Percentiles rank a stretch among this genome's conserved stretches.
phyloP scores from a whole-genome alignment of 805 yeast genomes.

The Hanseniaspora meyeri region DNA sequence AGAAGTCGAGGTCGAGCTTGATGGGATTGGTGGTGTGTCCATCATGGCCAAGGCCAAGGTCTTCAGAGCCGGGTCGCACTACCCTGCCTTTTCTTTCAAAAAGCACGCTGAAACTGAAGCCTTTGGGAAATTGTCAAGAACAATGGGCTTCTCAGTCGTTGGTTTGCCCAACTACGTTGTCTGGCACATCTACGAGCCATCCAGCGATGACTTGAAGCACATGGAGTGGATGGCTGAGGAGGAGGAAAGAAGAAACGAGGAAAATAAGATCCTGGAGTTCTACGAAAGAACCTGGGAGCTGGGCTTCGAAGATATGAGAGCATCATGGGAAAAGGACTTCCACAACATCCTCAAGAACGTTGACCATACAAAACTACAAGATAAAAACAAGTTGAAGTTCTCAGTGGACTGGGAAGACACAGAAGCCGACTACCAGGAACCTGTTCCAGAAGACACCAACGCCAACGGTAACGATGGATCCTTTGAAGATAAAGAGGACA shows the following conservation, averaged over 20 bases:
- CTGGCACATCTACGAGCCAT: conserved; percentile 95
- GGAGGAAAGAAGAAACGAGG: conserved; percentile 52
- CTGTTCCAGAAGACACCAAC: not conserved
- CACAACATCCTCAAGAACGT: conserved; percentile 63
- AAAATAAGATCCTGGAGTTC: conserved; percentile 48
- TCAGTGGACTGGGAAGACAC: conserved; percentile 30
- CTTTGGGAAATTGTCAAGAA: conserved; percentile 76
- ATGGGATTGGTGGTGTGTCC: conserved; percentile 96
- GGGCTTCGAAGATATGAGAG: conserved; percentile 66
- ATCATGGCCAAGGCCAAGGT: conserved; percentile 78
- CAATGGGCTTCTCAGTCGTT: conserved; percentile 75
- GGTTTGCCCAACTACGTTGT: conserved; percentile 92
- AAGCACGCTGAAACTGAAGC: conserved; percentile 98
- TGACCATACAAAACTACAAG: conserved; percentile 39
- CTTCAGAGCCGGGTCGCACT: conserved; percentile 78
- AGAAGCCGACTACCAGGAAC: conserved; percentile 4
- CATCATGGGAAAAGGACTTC: conserved; percentile 62
- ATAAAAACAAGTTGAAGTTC: conserved; percentile 56
- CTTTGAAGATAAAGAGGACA: conserved; percentile 20
- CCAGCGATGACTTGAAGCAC: conserved; percentile 75
- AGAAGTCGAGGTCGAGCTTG: conserved; percentile 81
- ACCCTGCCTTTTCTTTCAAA: conserved; percentile 92
- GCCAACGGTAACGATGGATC: conserved; percentile 17
- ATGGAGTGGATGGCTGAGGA: conserved; percentile 85
- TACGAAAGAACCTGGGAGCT: conserved; percentile 62